Percentiles rank a stretch among this genome's conserved stretches.
Evolutionary conservation across 805 yeast genomes (phyloP).

Genomic region (Metschnikowia santaceciliae): DNA sequence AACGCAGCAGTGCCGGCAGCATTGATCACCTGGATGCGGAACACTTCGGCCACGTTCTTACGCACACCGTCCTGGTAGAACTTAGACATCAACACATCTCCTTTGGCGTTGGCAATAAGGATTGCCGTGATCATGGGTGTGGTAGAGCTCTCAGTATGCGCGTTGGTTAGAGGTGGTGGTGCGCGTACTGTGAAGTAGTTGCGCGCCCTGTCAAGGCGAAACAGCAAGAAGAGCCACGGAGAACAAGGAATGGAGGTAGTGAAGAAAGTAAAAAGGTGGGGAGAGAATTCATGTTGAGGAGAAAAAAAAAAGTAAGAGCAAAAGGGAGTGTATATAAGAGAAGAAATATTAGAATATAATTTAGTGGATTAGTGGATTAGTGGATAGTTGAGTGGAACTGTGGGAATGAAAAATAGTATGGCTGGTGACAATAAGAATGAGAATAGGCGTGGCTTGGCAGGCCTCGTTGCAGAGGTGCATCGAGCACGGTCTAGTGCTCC

Average conservation of each 20-base stretch:
- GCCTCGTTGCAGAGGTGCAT: too few relatives aligned
- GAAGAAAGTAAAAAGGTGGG: background rate
- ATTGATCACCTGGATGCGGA: conserved; percentile 86
- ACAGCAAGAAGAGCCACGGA: background rate
- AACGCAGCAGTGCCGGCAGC: conserved; percentile 30
- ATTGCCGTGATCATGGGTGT: conserved; percentile 71
- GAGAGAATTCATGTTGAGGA: too few relatives aligned
- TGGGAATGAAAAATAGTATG: too few relatives aligned
- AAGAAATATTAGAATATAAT: too few relatives aligned
- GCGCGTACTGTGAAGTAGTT: background rate
- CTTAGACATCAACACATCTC: conserved; percentile 78
- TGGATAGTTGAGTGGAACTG: too few relatives aligned
- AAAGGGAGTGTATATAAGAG: too few relatives aligned
- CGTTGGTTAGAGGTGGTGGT: background rate
- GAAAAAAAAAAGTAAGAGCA: too few relatives aligned
- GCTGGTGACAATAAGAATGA: too few relatives aligned
- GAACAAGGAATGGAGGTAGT: background rate
- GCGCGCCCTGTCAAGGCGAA: background rate
- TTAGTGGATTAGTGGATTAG: too few relatives aligned
- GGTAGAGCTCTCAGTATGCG: background rate
- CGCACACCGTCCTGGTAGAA: conserved; percentile 71
- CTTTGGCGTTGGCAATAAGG: conserved; percentile 72
- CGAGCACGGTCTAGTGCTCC: too few relatives aligned
- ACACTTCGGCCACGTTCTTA: conserved; percentile 78
- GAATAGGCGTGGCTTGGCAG: too few relatives aligned